These are phyloP conservation scores for Solanum hybrid DNA, from an alignment of 305 asterid species.

Conservation along the genomic window DNA sequence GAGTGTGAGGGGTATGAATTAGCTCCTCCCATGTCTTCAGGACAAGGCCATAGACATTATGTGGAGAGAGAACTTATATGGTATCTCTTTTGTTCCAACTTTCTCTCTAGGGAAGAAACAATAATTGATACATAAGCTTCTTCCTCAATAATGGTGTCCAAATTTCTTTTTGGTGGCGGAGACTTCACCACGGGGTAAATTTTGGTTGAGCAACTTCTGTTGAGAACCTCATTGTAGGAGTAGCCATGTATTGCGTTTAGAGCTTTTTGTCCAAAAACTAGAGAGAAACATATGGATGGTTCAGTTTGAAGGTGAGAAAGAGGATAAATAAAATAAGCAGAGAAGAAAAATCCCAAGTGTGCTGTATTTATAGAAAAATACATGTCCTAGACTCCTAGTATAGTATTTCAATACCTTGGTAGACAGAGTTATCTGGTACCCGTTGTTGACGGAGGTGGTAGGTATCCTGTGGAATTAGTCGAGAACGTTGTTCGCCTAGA, in stretches of 20 bases:
- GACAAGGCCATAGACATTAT: background rate
- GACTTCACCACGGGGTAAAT: constrained; percentile 28
- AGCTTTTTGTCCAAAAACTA: background rate
- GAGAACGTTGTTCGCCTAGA: background rate
- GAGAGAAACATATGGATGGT: background rate
- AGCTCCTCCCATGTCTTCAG: background rate
- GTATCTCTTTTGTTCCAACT: constrained; percentile 9
- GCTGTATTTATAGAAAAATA: constrained; percentile 5
- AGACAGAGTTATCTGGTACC: background rate
- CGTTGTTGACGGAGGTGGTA: background rate
- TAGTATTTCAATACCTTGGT: constrained; percentile 3
- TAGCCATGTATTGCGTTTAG: constrained; percentile 17
- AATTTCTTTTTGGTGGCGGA: constrained; percentile 19
- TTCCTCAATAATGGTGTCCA: constrained; percentile 56
- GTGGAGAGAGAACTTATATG: constrained; percentile 13
- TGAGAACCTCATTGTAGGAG: constrained; percentile 27
- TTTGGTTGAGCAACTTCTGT: constrained; percentile 53
- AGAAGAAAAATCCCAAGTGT: background rate
- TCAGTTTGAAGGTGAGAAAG: background rate
- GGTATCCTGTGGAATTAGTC: background rate
- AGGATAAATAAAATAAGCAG: background rate
- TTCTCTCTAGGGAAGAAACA: constrained; percentile 6
- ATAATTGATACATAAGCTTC: constrained; percentile 27
- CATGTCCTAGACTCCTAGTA: background rate
- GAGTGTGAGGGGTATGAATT: background rate